phyloP scores from a whole-genome alignment of 768 basidiomycete genomes.

The Plicaturopsis crispa region DNA sequence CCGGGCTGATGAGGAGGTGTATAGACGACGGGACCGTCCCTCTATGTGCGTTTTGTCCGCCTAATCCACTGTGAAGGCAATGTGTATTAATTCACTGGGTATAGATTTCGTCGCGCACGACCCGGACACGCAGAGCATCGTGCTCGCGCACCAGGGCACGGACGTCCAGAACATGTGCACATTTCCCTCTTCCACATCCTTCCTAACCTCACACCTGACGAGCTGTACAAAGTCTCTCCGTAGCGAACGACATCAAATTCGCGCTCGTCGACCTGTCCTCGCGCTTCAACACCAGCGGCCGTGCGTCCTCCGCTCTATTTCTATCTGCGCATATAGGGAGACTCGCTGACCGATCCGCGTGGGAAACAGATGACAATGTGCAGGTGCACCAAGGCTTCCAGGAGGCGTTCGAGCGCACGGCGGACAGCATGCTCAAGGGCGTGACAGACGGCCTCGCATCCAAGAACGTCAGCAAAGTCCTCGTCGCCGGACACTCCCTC shows the following conservation, averaged over 20 bases:
- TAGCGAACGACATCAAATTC: slow-evolving; percentile 28
- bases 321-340: too few relatives aligned
- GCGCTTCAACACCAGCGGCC: too few relatives aligned
- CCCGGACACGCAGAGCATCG: slow-evolving; percentile 20
- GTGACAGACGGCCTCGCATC: slow-evolving; percentile 21
- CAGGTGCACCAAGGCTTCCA: slow-evolving; percentile 33
- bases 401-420: slow-evolving; percentile 29
- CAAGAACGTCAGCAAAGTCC: slow-evolving; percentile 22
- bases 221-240: slow-evolving; percentile 20
- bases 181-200: too few relatives aligned
- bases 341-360: too few relatives aligned
- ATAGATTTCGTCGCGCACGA: slow-evolving; percentile 31
- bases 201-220: not conserved
- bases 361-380: too few relatives aligned
- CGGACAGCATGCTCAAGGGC: slow-evolving; percentile 23
- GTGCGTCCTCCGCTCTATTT: too few relatives aligned
- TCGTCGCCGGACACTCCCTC: slow-evolving; percentile 34
- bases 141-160: slow-evolving; percentile 38
- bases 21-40: slow-evolving; percentile 22
- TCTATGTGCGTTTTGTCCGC: slow-evolving; percentile 15
- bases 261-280: slow-evolving; percentile 13
- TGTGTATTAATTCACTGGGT: not conserved
- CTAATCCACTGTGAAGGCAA: not conserved
- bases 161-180: slow-evolving; percentile 22
- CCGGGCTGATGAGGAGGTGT: too few relatives aligned